Evolutionary conservation across 192 early-diverging fungal species (phyloP).

Genomic region (Podila minutissima): DNA sequence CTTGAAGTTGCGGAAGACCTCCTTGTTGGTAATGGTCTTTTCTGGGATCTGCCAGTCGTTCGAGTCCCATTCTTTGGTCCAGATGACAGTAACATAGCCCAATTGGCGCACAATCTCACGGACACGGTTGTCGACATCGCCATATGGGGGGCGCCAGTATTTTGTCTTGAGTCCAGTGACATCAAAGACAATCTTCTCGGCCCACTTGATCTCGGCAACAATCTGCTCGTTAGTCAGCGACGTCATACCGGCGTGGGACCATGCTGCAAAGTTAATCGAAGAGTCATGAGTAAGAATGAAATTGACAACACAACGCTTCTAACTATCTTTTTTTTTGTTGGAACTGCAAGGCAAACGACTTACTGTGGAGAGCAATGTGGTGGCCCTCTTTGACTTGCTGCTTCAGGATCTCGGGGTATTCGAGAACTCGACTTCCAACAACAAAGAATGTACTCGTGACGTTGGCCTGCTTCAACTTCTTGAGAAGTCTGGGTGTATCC

Average conservation of each 20-base stretch:
- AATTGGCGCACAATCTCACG: slow-evolving; percentile 60
- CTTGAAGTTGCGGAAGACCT: slow-evolving; percentile 45
- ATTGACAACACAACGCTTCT: neutral
- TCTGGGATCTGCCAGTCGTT: slow-evolving; percentile 61
- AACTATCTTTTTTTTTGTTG: neutral
- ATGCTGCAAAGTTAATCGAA: slow-evolving; percentile 35
- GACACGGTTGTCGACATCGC: slow-evolving; percentile 75
- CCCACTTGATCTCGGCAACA: slow-evolving; percentile 64
- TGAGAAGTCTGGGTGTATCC: slow-evolving; percentile 53
- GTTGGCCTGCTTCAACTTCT: slow-evolving; percentile 50
- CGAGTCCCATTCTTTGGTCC: slow-evolving; percentile 61
- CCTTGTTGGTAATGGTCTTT: slow-evolving; percentile 38
- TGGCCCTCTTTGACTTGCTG: slow-evolving; percentile 36
- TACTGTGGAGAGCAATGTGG: slow-evolving; percentile 50
- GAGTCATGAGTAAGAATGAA: neutral
- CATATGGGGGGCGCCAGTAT: slow-evolving; percentile 69
- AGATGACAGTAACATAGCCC: slow-evolving; percentile 63
- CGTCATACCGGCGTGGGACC: slow-evolving; percentile 62
- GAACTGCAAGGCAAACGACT: neutral
- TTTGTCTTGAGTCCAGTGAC: slow-evolving; percentile 57
- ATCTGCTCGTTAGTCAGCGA: slow-evolving; percentile 63
- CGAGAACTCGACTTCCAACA: slow-evolving; percentile 58
- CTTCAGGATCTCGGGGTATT: slow-evolving; percentile 55
- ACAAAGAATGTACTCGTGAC: slow-evolving; percentile 58
- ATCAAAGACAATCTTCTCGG: slow-evolving; percentile 53